Evolutionary conservation across 192 early-diverging fungal species (phyloP), one percentile per base, ranked within the genome.

Genomic region (Lobosporangium transversale): DNA sequence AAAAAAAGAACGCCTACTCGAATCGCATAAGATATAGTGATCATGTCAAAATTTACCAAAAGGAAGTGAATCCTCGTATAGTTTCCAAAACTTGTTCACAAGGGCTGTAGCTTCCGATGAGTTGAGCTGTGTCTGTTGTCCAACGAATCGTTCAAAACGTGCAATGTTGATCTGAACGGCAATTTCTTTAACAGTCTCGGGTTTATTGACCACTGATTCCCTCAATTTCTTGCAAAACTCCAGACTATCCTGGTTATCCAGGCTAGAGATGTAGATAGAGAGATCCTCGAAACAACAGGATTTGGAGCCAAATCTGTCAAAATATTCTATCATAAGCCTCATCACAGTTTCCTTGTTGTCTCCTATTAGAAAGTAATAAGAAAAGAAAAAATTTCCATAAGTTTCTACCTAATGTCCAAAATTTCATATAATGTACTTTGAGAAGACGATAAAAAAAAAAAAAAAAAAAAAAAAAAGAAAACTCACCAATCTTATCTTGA

Each of bases 281-380:
- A 95, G 66, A 73, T 95, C 94, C 61, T 94, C 92, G 76, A 93
- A 93, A 53, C 89, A 93, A 58, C 87, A 89, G 2, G 82, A 67
- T 50, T 86, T 88, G 20, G 81, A 71, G 23, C 91, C 90, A 61
- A 94, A 94, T 4, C 69, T 81, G 10, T 68, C 61, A 56, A 91
- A 80, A 67, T 92, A 95, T 2, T 74, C 44, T 15, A 84, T 49
- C 4, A 91, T 69, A 24, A 83, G 76, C 3, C 82, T 80, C 48
- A 69, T 35, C 0, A 79, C 60, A 1, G 42, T 65, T 5, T 35
- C 52, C 30, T 66, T 64, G 51, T 70, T 69, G 20, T 63, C 37
- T 7, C 66, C 61, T 69, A 56, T 4, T 27, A 44, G 2, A 2
- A 9, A n/a, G 11, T n/a, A n/a, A n/a, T n/a, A n/a, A n/a, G n/a